Percentiles rank a stretch among this genome's conserved stretches.
Evolutionary conservation across 2,329 filamentous ascomycete species (phyloP).

Genomic region (Penicillium vulpinum): DNA sequence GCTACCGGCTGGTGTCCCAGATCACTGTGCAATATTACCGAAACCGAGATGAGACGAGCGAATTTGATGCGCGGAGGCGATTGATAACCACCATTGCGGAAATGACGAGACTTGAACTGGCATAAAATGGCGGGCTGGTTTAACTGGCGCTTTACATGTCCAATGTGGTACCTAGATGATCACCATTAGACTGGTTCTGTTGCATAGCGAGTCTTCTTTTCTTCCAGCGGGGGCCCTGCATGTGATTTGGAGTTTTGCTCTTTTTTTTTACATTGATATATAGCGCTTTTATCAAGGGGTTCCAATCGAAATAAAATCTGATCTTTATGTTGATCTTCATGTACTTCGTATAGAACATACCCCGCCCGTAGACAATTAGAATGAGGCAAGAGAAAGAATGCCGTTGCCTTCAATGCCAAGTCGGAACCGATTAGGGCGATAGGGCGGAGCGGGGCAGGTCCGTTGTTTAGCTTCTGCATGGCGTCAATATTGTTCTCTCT

Average conservation of each 20-base stretch:
- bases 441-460: slow-evolving; percentile 28
- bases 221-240: slow-evolving; percentile 9
- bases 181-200: neutral
- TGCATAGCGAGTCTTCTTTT: neutral
- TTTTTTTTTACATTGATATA: neutral
- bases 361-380: too few species aligned
- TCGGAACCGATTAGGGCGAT: slow-evolving; percentile 5
- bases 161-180: neutral
- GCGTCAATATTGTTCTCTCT: slow-evolving; percentile 26
- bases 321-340: too few species aligned
- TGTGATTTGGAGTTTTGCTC: slow-evolving; percentile 10
- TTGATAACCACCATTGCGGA: slow-evolving; percentile 34
- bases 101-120: slow-evolving; percentile 26
- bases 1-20: slow-evolving; percentile 39
- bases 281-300: neutral
- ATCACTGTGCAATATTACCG: slow-evolving; percentile 45
- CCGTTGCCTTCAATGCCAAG: slow-evolving; percentile 2
- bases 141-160: neutral
- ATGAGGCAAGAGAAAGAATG: neutral
- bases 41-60: slow-evolving; percentile 34
- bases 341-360: neutral
- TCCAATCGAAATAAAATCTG: neutral
- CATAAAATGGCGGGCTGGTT: slow-evolving; percentile 1
- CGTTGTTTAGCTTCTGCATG: slow-evolving; percentile 27
- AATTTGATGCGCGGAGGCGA: slow-evolving; percentile 39